A percentile compares a stretch with the other conserved stretches of the same genome.
These are phyloP conservation scores for Blastobotrys muscicola DNA, from an alignment of 805 yeast species.

Conservation along the genomic window DNA sequence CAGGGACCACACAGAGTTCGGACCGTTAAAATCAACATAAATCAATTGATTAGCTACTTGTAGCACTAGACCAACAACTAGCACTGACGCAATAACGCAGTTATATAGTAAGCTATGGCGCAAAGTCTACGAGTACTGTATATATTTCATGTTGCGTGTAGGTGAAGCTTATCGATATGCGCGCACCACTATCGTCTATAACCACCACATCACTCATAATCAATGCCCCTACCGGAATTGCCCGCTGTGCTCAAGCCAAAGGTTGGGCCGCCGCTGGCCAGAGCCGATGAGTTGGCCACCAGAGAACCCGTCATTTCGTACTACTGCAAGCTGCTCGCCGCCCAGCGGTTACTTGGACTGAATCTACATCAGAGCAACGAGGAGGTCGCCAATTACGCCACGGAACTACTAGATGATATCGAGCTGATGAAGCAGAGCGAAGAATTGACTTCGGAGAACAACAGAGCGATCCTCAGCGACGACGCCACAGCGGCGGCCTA, in stretches of 20 bases:
- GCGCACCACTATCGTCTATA: neutral
- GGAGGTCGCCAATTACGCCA: conserved; percentile 51
- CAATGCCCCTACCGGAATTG: conserved; percentile 2
- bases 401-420: conserved; percentile 56
- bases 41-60: too few species aligned
- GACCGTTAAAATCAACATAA: too few species aligned
- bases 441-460: conserved; percentile 28
- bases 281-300: conserved; percentile 38
- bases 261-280: conserved; percentile 19
- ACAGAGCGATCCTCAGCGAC: conserved; percentile 46
- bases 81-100: too few species aligned
- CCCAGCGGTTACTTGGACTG: conserved; percentile 56
- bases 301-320: conserved; percentile 64
- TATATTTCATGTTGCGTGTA: neutral
- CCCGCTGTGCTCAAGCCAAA: conserved; percentile 20
- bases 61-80: too few species aligned
- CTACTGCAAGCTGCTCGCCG: conserved; percentile 61
- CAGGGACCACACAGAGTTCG: too few species aligned
- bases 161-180: neutral
- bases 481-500: conserved; percentile 49
- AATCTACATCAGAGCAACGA: conserved; percentile 48
- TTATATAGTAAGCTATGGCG: too few species aligned
- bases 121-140: too few species aligned
- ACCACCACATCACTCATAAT: neutral
- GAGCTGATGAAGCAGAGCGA: conserved; percentile 42